phyloP scores from a whole-genome alignment of 78 protist species.

The Speleostelium caveatum region DNA sequence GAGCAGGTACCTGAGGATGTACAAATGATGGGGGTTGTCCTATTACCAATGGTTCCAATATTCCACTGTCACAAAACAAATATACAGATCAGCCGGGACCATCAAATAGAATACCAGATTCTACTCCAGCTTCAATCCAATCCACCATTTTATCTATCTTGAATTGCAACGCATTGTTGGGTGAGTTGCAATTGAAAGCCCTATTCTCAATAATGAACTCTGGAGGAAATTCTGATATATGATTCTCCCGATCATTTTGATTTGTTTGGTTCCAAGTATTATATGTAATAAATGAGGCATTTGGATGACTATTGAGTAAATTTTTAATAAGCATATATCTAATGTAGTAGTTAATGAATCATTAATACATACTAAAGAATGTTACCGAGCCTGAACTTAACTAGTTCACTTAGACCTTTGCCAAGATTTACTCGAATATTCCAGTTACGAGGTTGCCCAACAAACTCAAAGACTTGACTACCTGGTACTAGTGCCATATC shows the following conservation, averaged over 20 bases:
- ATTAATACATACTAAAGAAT: background rate
- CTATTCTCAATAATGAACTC: background rate
- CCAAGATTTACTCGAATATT: background rate
- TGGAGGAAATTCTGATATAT: background rate
- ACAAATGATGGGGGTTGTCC: too few relatives aligned
- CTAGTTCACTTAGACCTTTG: background rate
- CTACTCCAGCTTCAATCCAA: background rate
- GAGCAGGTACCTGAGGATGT: too few relatives aligned
- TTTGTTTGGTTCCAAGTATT: background rate
- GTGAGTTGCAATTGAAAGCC: background rate
- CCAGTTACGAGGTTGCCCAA: background rate
- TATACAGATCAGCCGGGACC: background rate
- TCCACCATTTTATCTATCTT: background rate
- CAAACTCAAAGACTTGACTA: background rate
- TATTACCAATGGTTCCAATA: too few relatives aligned
- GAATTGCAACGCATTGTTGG: background rate
- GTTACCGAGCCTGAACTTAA: background rate
- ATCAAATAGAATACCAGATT: background rate
- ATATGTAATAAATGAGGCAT: background rate
- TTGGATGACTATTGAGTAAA: background rate
- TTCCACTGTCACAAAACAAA: background rate
- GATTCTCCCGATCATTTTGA: background rate
- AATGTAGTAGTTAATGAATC: too few relatives aligned
- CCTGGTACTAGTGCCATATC: background rate
- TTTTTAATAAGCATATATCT: background rate